Evolutionary conservation across 2,329 filamentous ascomycete genomes (phyloP), one percentile per base, ranked within the genome.

Genomic region (Apiospora kogelbergensis): DNA sequence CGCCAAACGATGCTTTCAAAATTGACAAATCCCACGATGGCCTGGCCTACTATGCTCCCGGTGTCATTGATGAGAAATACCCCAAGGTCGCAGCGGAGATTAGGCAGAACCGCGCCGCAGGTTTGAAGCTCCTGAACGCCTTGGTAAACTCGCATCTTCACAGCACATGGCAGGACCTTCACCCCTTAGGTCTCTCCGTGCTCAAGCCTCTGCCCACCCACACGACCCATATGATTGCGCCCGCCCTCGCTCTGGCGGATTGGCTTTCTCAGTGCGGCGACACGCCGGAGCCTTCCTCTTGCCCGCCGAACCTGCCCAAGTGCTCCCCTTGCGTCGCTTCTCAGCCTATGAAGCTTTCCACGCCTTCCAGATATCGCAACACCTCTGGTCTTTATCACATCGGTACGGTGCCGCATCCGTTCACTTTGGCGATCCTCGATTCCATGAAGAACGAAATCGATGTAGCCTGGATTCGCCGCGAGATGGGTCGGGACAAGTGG

Each of bases 111-210:
- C 86, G 86, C 17, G 86, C 88, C 40, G 83, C 85, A 63, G 93
- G 91, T 2, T 83, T 95, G 30, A 81, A 82, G 67, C 84, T 86
- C 66, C 87, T 98, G 42, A 91, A 91, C 69, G 83, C 88, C 63
- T 86, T 98, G 70, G 93, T 98, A 77, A 95, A 93, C 76, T 87
- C 91, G 2, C 96, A 98, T 79, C 85, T 98, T 4, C 95, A 98
- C 78, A 86, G 87, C 67, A 92, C 90, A 13, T 98, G 96, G 89
- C 94, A 97, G 76, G 93, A 91, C 74, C 85, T 85, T 26, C 97
- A 96, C 79, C 83, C 88, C 1, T 85, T 87, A 46, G 95, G 96
- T 40, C 91, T 98, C 69, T 88, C 90, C 6, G 89, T 98, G 3
- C 83, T 97, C 57, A 95, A 97, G 78, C 94, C 95, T 0, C 85